Base-by-base conservation (phyloP, 2,329 filamentous ascomycete genomes). In the Cercospora zeina region DNA sequence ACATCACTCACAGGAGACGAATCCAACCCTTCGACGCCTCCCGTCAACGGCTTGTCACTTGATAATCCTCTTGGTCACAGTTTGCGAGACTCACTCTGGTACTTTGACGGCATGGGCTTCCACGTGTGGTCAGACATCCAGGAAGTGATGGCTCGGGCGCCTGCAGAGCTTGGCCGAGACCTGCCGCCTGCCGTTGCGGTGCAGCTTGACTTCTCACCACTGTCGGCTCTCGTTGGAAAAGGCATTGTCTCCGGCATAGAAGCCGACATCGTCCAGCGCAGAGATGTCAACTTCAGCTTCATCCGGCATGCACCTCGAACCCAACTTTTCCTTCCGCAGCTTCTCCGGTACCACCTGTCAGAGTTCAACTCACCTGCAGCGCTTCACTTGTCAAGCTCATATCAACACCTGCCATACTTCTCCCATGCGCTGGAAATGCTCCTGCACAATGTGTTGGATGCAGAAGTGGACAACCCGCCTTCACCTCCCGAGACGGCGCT, bases 151-250 rank as follows among this genome's bases (percentile, higher is more conserved):
- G 84, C 87, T 36, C 88, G 89, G 19, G 86, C 87, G 24, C 85
- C 87, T 7, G 79, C 82, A 37, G 88, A 90, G 65, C 77, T 85
- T 24, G 81, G 83, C 11, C 85, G 87, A 65, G 90, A 96, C 57
- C 76, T 96, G 3, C 89, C 90, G 1, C 82, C 85, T 8, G 85
- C 90, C 1, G 87, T 96, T 10, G 85, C 88, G 24, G 86, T 97
- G 59, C 84, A 89, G 0, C 81, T 96, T n/a, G 95, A 99, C 75
- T 99, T 97, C 75, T 97, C 97, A 71, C 95, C 95, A 0, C 79
- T 97, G 13, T 96, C 93, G 1, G 85, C 93, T 2, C 79, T 97
- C 4, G 79, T 96, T n/a, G 88, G 87, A 62, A 97, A 97, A 75
- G 93, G 91, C 1, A 91, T 97, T 62, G 81, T 97, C 1, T 82